phyloP scores from a whole-genome alignment of 306 rosid genomes.

The Citrullus amarus region DNA sequence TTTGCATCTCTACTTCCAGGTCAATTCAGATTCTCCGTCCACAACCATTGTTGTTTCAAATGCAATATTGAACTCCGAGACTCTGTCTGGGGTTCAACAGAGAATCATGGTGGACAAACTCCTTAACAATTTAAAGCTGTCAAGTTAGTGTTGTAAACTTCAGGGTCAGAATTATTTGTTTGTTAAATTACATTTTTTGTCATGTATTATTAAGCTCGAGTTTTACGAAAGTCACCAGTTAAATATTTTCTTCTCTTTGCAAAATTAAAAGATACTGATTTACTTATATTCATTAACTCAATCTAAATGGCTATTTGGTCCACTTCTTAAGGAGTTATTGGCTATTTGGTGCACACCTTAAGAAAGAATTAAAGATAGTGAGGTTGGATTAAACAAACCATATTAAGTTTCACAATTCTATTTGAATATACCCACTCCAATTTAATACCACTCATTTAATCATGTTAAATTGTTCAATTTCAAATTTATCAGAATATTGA shows the following conservation, averaged over 20 bases:
- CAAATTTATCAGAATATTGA: neutral
- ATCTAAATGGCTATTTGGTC: neutral
- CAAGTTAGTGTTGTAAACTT: conserved; percentile 14
- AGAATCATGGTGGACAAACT: conserved; percentile 81
- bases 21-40: conserved; percentile 58
- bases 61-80: conserved; percentile 64
- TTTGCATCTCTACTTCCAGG: conserved; percentile 25
- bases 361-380: neutral
- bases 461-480: neutral
- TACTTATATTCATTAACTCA: neutral
- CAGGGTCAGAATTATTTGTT: neutral
- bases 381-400: neutral
- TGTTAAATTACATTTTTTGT: neutral
- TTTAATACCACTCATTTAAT: neutral
- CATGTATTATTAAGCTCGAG: neutral
- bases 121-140: conserved; percentile 43
- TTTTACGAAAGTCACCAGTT: neutral
- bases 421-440: neutral
- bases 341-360: neutral
- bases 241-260: neutral
- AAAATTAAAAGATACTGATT: neutral
- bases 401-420: neutral
- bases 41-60: conserved; percentile 45
- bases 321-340: neutral
- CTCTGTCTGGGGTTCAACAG: conserved; percentile 70